These are phyloP conservation scores for Closterium sp. DNA, from an alignment of 139 green algal species.

Conservation along the genomic window DNA sequence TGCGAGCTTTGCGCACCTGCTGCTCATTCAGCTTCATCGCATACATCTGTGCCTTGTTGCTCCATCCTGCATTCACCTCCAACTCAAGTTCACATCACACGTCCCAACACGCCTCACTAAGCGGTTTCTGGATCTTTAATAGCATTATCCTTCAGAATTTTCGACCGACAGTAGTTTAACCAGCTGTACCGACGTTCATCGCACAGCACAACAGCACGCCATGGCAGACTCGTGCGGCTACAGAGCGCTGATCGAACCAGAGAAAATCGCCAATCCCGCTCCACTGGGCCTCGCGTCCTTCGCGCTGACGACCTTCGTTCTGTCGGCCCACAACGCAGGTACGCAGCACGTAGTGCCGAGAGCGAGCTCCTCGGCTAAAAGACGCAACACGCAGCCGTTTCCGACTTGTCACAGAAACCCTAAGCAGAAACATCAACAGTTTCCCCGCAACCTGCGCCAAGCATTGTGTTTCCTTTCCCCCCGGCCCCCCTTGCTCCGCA, in stretches of 20 bases:
- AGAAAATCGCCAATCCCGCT: slow-evolving; percentile 15
- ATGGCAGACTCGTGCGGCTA: neutral
- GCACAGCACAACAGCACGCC: neutral
- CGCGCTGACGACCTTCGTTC: slow-evolving; percentile 29
- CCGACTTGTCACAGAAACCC: neutral
- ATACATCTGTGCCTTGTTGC: too few relatives aligned
- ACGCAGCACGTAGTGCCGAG: neutral
- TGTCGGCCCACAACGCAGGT: slow-evolving; percentile 37
- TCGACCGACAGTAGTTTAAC: neutral
- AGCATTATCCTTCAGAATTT: too few relatives aligned
- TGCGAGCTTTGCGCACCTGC: too few relatives aligned
- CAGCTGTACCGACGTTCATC: neutral
- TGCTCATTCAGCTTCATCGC: neutral
- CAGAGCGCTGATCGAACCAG: neutral
- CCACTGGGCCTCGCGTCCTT: slow-evolving; percentile 38
- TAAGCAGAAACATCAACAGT: neutral
- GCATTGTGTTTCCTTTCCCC: neutral
- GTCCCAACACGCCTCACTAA: too few relatives aligned
- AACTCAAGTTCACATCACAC: too few relatives aligned
- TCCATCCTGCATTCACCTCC: too few relatives aligned
- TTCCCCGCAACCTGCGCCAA: neutral
- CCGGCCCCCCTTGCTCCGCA: neutral
- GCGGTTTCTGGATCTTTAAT: too few relatives aligned
- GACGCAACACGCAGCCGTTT: too few relatives aligned
- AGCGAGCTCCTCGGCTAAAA: too few relatives aligned